Percentiles rank a stretch among this genome's conserved stretches.
Conservation (phyloP, 2,329 filamentous ascomycete genomes). For the Verruconis gallopava region DNA sequence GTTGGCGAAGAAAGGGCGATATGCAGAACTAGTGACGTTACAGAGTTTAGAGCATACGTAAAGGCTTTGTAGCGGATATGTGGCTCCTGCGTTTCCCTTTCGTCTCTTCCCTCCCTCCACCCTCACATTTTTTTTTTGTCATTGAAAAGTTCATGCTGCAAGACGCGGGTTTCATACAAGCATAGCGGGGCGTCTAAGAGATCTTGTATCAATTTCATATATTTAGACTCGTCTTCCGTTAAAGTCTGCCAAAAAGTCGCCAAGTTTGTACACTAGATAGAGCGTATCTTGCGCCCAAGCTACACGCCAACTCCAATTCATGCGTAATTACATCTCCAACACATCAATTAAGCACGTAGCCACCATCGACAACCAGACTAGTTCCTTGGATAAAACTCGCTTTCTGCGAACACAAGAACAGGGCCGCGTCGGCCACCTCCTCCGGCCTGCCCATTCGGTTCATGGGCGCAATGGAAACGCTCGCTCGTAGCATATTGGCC, state of each 20-base stretch:
- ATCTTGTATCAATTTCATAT: no score
- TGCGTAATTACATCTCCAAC: not conserved
- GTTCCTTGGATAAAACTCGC: slow-evolving; percentile 8
- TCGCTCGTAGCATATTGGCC: slow-evolving; percentile 15
- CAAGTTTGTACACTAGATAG: no score
- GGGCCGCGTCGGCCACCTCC: slow-evolving; percentile 26
- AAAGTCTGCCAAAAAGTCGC: no score
- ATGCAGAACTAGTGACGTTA: slow-evolving; percentile 66
- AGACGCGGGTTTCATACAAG: no score
- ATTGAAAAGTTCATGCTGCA: no score
- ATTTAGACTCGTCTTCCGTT: no score
- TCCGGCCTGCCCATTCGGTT: slow-evolving; percentile 24
- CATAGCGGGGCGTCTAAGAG: no score
- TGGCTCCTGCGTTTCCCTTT: no score
- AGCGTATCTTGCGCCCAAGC: no score
- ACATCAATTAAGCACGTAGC: slow-evolving; percentile 7
- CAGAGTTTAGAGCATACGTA: slow-evolving; percentile 56
- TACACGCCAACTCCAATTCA: no score
- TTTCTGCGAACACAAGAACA: slow-evolving; percentile 24
- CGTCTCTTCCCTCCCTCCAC: no score
- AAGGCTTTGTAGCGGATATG: not conserved
- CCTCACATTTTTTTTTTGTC: no score
- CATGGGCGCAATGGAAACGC: slow-evolving; percentile 23
- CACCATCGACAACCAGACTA: slow-evolving; percentile 9
- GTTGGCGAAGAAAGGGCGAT: slow-evolving; percentile 47